Evolutionary conservation across 148 eudicot genomes (phyloP).

Genomic region (Diospyros lotus): DNA sequence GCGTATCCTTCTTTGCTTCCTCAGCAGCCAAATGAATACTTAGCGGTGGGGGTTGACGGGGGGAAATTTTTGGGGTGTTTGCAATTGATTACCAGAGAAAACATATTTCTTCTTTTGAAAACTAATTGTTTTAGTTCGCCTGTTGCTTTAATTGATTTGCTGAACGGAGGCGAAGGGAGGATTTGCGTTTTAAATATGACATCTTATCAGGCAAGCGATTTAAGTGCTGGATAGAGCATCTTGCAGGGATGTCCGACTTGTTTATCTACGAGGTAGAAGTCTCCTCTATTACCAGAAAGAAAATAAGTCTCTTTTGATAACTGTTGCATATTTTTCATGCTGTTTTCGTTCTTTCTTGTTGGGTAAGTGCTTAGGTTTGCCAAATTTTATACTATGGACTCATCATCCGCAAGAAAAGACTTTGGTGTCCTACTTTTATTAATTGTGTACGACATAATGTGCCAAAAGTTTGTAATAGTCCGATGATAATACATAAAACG

Average conservation of each 20-base stretch:
- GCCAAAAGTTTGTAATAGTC: background rate
- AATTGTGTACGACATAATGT: background rate
- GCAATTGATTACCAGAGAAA: background rate
- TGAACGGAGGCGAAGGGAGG: constrained; percentile 31
- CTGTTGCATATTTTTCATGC: background rate
- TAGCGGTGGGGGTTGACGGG: background rate
- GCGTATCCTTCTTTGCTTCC: background rate
- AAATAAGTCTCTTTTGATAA: background rate
- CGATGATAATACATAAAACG: background rate
- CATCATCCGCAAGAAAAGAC: background rate
- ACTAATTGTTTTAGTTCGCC: constrained; percentile 16
- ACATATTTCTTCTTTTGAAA: background rate
- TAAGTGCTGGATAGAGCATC: constrained; percentile 39
- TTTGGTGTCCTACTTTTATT: background rate
- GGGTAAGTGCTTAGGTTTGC: background rate
- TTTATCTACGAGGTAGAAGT: constrained; percentile 52
- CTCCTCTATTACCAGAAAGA: background rate
- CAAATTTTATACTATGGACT: background rate
- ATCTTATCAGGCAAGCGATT: constrained; percentile 18
- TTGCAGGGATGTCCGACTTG: constrained; percentile 59
- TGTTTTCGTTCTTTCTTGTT: background rate
- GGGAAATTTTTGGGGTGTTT: background rate
- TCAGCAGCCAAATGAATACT: background rate
- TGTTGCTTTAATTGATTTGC: constrained; percentile 18
- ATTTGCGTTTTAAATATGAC: constrained; percentile 30